A percentile compares a stretch with the other conserved stretches of the same genome.
Conservation (phyloP, 2,329 filamentous ascomycete genomes). For the Talaromyces atroroseus region DNA sequence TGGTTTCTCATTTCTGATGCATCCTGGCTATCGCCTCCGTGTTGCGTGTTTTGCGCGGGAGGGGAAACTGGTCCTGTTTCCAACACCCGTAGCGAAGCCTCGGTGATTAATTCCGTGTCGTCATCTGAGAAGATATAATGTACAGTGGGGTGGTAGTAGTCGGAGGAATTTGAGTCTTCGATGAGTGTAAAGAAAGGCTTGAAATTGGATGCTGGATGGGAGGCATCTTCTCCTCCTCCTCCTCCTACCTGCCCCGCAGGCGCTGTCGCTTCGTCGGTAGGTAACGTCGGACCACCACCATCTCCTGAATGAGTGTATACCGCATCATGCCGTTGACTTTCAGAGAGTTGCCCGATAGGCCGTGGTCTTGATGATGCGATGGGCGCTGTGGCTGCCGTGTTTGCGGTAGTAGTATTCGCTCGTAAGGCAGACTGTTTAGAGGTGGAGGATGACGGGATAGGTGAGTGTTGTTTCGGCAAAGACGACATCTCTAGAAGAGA, state of each 20-base stretch:
- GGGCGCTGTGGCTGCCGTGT: neutral
- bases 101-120: conserved; percentile 69
- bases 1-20: neutral
- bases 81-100: conserved; percentile 55
- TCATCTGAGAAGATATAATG: conserved; percentile 95
- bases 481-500: conserved; percentile 30
- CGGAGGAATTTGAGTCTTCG: conserved; percentile 65
- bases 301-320: neutral
- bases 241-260: neutral
- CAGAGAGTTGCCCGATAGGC: conserved; percentile 16
- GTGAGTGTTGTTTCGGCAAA: conserved; percentile 24
- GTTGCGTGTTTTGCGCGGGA: neutral
- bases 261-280: neutral
- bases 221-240: neutral
- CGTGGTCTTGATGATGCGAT: conserved; percentile 13
- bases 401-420: neutral
- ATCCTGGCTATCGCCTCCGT: conserved; percentile 5
- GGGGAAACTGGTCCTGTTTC: conserved; percentile 32
- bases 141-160: conserved; percentile 76
- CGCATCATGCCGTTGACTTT: neutral
- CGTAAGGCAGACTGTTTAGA: conserved; percentile 19
- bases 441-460: conserved; percentile 25
- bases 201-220: conserved; percentile 47
- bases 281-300: conserved; percentile 4
- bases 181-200: conserved; percentile 81